These are phyloP conservation scores for Trametes cinnabarina DNA, from an alignment of 768 basidiomycete genomes.

Conservation along the genomic window DNA sequence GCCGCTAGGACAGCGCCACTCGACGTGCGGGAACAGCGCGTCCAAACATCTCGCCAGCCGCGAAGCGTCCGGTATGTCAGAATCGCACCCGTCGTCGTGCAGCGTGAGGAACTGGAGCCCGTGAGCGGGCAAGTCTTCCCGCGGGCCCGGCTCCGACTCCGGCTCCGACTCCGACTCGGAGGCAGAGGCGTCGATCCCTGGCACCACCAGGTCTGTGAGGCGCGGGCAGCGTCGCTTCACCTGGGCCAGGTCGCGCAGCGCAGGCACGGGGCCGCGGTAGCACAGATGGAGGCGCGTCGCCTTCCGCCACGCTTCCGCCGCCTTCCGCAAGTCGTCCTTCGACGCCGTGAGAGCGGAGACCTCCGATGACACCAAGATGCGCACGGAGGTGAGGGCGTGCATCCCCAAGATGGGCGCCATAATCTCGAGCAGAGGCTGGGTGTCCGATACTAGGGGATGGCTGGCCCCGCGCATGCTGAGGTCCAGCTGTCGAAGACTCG, in stretches of 20 bases:
- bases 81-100: slow-evolving; percentile 2
- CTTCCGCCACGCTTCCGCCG: slow-evolving; percentile 11
- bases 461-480: background rate
- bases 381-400: slow-evolving; percentile 6
- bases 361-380: background rate
- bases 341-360: slow-evolving; percentile 2
- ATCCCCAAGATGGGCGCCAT: slow-evolving; percentile 8
- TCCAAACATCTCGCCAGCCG: slow-evolving; percentile 4
- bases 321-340: slow-evolving; percentile 3
- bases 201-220: slow-evolving; percentile 7
- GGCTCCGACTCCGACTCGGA: background rate
- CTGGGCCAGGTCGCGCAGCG: background rate
- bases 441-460: background rate
- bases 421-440: background rate
- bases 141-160: too few species aligned
- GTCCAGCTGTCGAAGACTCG: background rate
- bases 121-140: background rate
- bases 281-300: slow-evolving; percentile 6
- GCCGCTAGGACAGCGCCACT: slow-evolving; percentile 9
- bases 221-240: background rate
- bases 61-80: slow-evolving; percentile 8
- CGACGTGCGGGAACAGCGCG: slow-evolving; percentile 7
- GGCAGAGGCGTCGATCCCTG: slow-evolving; percentile 5
- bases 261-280: background rate
- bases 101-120: slow-evolving; percentile 3